A percentile compares a stretch with the other conserved stretches of the same genome.
Conservation (phyloP, 1,284 basidiomycete species). For the Ustanciosporium gigantosporum region DNA sequence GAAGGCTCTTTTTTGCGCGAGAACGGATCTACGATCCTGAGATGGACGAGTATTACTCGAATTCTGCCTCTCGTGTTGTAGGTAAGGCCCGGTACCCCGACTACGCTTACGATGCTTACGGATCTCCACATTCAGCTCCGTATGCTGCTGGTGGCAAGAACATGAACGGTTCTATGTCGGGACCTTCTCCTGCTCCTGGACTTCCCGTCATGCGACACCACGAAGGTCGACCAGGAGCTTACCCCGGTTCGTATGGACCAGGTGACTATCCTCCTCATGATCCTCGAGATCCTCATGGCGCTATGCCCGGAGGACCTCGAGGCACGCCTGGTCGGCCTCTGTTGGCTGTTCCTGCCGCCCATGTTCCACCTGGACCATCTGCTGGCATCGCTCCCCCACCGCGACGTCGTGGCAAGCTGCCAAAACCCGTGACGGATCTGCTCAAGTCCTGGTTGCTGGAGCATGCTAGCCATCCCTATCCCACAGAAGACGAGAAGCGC, state of each 20-base stretch:
- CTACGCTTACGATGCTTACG: conserved; percentile 23
- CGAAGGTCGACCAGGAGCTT: conserved; percentile 1
- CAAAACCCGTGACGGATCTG: conserved; percentile 84
- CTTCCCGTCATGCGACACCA: conserved; percentile 3
- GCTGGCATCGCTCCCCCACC: conserved; percentile 36
- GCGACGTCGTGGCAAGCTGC: conserved; percentile 75
- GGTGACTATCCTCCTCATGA: conserved; percentile 16
- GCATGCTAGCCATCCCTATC: conserved; percentile 85
- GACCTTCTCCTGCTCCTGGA: background rate
- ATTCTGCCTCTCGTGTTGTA: conserved; percentile 2
- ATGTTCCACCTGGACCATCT: conserved; percentile 34
- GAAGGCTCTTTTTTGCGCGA: conserved; percentile 32
- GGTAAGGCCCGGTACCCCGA: conserved; percentile 22
- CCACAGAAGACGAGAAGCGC: conserved; percentile 87
- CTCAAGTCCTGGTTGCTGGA: conserved; percentile 87
- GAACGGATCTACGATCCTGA: conserved; percentile 37
- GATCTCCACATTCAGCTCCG: conserved; percentile 15
- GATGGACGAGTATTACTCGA: conserved; percentile 39
- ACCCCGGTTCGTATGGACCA: conserved; percentile 10
- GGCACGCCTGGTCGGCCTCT: conserved; percentile 16
- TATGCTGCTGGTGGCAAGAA: conserved; percentile 13
- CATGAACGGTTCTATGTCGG: conserved; percentile 1
- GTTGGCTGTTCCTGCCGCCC: conserved; percentile 11
- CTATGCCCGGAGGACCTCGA: conserved; percentile 4
- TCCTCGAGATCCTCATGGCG: conserved; percentile 20